Evolutionary conservation across 2,329 filamentous ascomycete genomes (phyloP).

Genomic region (Cladosporium sp.): DNA sequence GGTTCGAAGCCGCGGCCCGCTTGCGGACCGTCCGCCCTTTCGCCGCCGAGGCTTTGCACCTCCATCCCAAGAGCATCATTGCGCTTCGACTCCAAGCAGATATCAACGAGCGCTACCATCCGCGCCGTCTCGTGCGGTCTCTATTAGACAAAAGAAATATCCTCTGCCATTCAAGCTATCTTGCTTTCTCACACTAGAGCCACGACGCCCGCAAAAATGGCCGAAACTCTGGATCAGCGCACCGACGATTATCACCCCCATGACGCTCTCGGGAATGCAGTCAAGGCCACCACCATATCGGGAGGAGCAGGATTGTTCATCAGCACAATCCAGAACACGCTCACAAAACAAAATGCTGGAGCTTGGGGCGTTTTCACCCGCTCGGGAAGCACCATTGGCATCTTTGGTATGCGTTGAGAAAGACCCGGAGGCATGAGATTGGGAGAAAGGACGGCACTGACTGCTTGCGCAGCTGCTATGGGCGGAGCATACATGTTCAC

Average conservation of each 20-base stretch:
- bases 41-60: no score
- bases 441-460: conserved; percentile 19
- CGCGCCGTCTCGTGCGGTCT: no score
- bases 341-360: conserved; percentile 79
- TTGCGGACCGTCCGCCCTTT: no score
- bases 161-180: no score
- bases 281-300: conserved; percentile 65
- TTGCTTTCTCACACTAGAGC: not conserved
- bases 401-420: conserved; percentile 55
- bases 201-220: conserved; percentile 43
- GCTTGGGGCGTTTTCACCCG: conserved; percentile 77
- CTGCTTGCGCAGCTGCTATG: conserved; percentile 59
- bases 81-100: no score
- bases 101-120: no score
- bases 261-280: conserved; percentile 69
- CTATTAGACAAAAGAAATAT: no score
- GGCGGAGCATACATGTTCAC: conserved; percentile 78
- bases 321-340: conserved; percentile 81
- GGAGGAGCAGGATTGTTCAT: conserved; percentile 68
- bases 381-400: conserved; percentile 71
- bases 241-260: conserved; percentile 62
- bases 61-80: no score
- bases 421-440: not conserved
- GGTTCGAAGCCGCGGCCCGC: no score
- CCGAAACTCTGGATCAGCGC: conserved; percentile 40